Conservation (phyloP, 257 asterid genomes). For the Plantago elongata region DNA sequence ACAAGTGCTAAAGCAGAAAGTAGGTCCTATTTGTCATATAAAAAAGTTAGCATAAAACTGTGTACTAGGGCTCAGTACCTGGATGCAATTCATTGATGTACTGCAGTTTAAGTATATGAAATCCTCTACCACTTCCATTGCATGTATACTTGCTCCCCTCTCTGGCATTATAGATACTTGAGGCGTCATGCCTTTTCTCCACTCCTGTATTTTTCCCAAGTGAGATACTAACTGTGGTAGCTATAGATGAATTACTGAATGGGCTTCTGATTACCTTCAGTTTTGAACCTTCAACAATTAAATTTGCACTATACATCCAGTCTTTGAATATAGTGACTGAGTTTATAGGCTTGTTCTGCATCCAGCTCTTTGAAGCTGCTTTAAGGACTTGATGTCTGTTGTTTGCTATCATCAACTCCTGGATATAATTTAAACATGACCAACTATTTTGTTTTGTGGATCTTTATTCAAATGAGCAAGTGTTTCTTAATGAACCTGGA, state of each 20-base stretch:
- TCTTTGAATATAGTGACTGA: constrained; percentile 65
- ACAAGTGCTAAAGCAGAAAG: too few relatives aligned
- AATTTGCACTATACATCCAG: constrained; percentile 68
- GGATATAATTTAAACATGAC: constrained; percentile 15
- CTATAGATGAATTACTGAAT: not conserved
- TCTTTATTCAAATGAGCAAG: not conserved
- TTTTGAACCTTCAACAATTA: constrained; percentile 59
- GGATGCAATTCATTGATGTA: constrained; percentile 64
- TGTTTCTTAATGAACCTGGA: constrained; percentile 39
- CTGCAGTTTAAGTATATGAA: constrained; percentile 65
- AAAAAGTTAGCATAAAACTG: not conserved
- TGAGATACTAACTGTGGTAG: not conserved
- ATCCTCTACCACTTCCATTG: constrained; percentile 95
- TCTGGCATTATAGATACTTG: constrained; percentile 54
- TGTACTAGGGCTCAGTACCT: constrained; percentile 39
- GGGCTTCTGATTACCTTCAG: constrained; percentile 43
- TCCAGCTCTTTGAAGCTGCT: constrained; percentile 74
- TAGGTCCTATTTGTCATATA: too few relatives aligned
- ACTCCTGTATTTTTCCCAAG: constrained; percentile 45
- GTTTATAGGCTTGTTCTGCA: constrained; percentile 63
- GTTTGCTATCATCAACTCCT: constrained; percentile 56
- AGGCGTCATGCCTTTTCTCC: constrained; percentile 66
- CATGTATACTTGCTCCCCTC: constrained; percentile 56
- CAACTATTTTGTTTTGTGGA: not conserved
- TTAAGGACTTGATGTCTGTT: constrained; percentile 69